Evolutionary conservation across 1,284 basidiomycete genomes (phyloP), one percentile per base, ranked within the genome.

Genomic region (Papiliotrema terrestris): DNA sequence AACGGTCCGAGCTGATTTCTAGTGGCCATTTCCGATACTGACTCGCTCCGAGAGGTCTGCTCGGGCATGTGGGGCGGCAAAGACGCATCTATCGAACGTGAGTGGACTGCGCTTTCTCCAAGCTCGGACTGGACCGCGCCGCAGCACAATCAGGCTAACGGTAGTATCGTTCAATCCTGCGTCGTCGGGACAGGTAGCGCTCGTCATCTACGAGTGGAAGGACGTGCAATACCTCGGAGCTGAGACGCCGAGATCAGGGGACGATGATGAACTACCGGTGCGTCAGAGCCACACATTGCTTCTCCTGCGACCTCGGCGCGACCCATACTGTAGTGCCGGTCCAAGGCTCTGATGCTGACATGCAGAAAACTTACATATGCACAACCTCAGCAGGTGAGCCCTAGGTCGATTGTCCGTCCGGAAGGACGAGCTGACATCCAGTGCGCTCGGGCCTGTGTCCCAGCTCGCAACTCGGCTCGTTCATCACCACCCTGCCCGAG

Each of bases 131-230:
- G 23, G 8, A 22, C 25, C 44, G 14, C 44, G 8, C 15, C 26
- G n/a, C 14, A 26, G 23, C 43, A 3, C 20, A 36, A 22, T 38
- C 19, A 8, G 25, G 36, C 56, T 62, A 38, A 60, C 52, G 19
- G 22, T 66, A 95, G 91, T 95, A 52, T 84, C 84, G 6, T 98
- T 97, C 77, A 84, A 91, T 64, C 75, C 80, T 3, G 57, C 69
- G 11, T 92, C 91, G 2, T 79, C 84, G 65, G 95, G 95, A n/a
- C 89, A 93, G 69, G 80, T 97, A 26, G 89, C 95, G 17, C 86
- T 95, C 79, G 87, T 96, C 54, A 85, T 98, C 46, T 98, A 98
- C 73, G 95, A 98, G 76, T 98, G 93, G 89, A 72, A 80, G 29
- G 95, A 98, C 70, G 86, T 87, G 48, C 78, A 81, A 52, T 91